Evolutionary conservation across 192 early-diverging fungal genomes (phyloP).

Genomic region (Entomortierella beljakovae): DNA sequence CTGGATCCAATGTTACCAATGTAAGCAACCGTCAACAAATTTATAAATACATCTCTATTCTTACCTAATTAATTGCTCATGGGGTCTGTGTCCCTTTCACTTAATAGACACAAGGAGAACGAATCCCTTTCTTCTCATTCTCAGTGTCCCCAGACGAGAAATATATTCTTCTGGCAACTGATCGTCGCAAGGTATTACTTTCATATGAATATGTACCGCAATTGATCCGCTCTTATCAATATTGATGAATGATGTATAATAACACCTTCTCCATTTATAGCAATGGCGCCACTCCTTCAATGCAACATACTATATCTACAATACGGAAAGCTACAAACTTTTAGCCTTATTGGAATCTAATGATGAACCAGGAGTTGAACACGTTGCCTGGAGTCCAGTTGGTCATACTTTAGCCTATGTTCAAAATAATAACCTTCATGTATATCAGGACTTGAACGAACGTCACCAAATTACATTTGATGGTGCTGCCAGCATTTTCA

Average conservation of each 20-base stretch:
- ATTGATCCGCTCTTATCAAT: too few species aligned
- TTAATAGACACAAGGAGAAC: slow-evolving; percentile 23
- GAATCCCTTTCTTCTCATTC: slow-evolving; percentile 60
- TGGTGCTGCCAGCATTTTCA: slow-evolving; percentile 84
- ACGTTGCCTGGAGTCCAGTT: slow-evolving; percentile 81
- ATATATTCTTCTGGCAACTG: slow-evolving; percentile 79
- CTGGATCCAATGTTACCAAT: slow-evolving; percentile 45
- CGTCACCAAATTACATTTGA: slow-evolving; percentile 87
- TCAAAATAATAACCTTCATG: slow-evolving; percentile 87
- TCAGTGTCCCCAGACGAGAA: slow-evolving; percentile 83
- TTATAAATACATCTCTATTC: neutral
- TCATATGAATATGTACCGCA: neutral
- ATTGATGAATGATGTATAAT: too few species aligned
- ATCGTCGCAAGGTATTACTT: slow-evolving; percentile 64
- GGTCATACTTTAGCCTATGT: slow-evolving; percentile 88
- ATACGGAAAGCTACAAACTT: slow-evolving; percentile 67
- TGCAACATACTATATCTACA: slow-evolving; percentile 85
- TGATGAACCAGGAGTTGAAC: slow-evolving; percentile 64
- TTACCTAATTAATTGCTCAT: neutral
- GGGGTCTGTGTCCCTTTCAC: too few species aligned
- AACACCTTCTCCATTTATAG: slow-evolving; percentile 39
- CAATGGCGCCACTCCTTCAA: slow-evolving; percentile 89
- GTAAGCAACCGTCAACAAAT: slow-evolving; percentile 12
- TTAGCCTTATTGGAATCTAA: slow-evolving; percentile 65
- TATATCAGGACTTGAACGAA: slow-evolving; percentile 72